Evolutionary conservation across 768 basidiomycete genomes (phyloP), one percentile per base, ranked within the genome.

Genomic region (Kwoniella pini): DNA sequence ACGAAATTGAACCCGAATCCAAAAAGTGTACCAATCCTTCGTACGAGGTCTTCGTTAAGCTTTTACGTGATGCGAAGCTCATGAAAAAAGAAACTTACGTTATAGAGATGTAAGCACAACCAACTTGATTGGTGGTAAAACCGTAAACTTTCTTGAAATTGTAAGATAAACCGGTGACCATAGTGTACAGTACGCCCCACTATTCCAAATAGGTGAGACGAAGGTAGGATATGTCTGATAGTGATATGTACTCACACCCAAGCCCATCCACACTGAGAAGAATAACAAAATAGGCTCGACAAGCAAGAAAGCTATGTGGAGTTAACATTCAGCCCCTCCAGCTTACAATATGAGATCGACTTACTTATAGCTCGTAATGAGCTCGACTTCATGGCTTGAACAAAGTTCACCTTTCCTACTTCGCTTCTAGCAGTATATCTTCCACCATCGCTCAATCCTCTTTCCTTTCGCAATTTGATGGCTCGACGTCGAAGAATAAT

Each of bases 201-300:
- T 74, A 30, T 39, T 12, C 38, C 4, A 9, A n/a, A 51, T 31
- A 28, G 12, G 27, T 30, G 39, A 24, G 27, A 21, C 15, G 17
- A 26, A 10, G 11, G 17, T 9, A 51, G 46, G 10, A 19, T 44
- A 33, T 28, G 22, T 28, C 12, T n/a, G 22, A 43, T 12, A 26
- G 21, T 12, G 51, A 39, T 30, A 3, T 3, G 6, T 17, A 71
- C 72, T 65, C 40, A 74, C 72, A 0, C 84, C 82, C 60, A 91
- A 85, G 2, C 52, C 85, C 19, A 77, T 64, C 75, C 77, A 79
- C 0, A 78, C 45, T 2, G 75, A 74, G 59, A 91, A 88, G 67
- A 85, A 85, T 2, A 83, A 78, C 6, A 91, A 89, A 33, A 87
- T 82, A 0, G 88, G 88, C 72, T 93, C 91, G 0, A 87, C 88